phyloP scores from a whole-genome alignment of 768 basidiomycete species.

The Paxillus involutus region DNA sequence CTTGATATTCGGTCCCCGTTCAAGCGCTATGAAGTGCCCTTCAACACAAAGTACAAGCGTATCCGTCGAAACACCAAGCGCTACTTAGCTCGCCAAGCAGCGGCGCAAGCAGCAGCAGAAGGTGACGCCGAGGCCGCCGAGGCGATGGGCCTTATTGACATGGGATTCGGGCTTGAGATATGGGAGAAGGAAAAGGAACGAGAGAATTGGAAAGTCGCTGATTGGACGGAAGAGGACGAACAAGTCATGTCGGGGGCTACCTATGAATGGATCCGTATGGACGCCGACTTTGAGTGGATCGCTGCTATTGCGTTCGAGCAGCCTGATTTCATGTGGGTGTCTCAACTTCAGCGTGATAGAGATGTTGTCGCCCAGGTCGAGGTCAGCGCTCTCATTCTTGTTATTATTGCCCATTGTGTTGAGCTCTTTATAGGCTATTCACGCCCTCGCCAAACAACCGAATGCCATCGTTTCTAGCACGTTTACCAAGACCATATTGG shows the following conservation, averaged over 20 bases:
- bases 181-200: slow-evolving; percentile 96
- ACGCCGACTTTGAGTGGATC: slow-evolving; percentile 99
- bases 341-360: slow-evolving; percentile 90
- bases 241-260: slow-evolving; percentile 91
- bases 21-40: slow-evolving; percentile 97
- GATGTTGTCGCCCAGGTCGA: slow-evolving; percentile 98
- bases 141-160: slow-evolving; percentile 91
- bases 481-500: slow-evolving; percentile 89
- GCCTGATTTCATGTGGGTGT: slow-evolving; percentile 99
- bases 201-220: slow-evolving; percentile 94
- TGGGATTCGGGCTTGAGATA: slow-evolving; percentile 89
- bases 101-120: slow-evolving; percentile 89
- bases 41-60: slow-evolving; percentile 98
- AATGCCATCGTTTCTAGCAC: slow-evolving; percentile 88
- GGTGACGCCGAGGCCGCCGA: slow-evolving; percentile 91
- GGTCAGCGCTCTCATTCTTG: slow-evolving; percentile 47
- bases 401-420: slow-evolving; percentile 1
- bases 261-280: slow-evolving; percentile 99
- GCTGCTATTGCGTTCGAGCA: slow-evolving; percentile 90
- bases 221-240: slow-evolving; percentile 98
- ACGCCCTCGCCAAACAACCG: slow-evolving; percentile 78
- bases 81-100: slow-evolving; percentile 90
- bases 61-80: slow-evolving; percentile 94
- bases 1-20: slow-evolving; percentile 83
- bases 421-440: slow-evolving; percentile 71